Base-by-base conservation (phyloP, 352 stramenopile genomes). In the Thraustochytrium striatum region DNA sequence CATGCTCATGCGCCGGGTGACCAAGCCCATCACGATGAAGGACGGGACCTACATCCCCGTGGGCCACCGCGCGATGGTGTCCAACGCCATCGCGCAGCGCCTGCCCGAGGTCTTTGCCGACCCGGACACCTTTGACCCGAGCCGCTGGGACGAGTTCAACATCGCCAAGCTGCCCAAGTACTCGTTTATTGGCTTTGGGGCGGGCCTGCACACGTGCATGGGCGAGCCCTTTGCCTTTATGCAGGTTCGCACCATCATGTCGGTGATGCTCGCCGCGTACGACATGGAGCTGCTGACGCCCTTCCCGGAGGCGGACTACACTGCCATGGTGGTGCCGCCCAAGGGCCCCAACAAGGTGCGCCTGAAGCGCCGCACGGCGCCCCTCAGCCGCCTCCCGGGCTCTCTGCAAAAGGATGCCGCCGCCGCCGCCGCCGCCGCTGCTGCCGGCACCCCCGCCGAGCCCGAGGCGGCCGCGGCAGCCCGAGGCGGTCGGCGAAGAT, bases 231-330 rank as follows among this genome's bases (percentile, higher is more conserved):
- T 97, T 85, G 92, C 87, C 25, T 95, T 91, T 81, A 82, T 97
- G 36, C 92, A 97, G 86, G 88, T 97, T 30, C 96, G 96, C 85
- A 97, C 91, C 28, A 92, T 97, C 83, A 43, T 97, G 13, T 91
- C 87, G 58, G 84, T 95, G 11, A 83, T 97, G 33, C 88, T 97
- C 21, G 86, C 89, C 33, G 86, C 93, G 61, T 97, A 92, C 83
- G 89, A 96, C 41, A 85, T 97, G 53, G 88, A 94, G 70, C 86
- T 92, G 59, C 79, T 90, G 43, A 72, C 83, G n/a, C 61, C 83
- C n/a, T 85, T 97, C 52, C 92, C 92, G 3, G 85, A 91, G 72
- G 84, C 90, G 70, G 88, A 95, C 84, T 97, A 95, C 84, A 87
- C 89, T 61, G 89, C 90, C 47, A 95, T 97, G 90, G 92, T 97